Evolutionary conservation across 1,139 yeast species (phyloP).

Genomic region (Lodderomyces jiufengensis): DNA sequence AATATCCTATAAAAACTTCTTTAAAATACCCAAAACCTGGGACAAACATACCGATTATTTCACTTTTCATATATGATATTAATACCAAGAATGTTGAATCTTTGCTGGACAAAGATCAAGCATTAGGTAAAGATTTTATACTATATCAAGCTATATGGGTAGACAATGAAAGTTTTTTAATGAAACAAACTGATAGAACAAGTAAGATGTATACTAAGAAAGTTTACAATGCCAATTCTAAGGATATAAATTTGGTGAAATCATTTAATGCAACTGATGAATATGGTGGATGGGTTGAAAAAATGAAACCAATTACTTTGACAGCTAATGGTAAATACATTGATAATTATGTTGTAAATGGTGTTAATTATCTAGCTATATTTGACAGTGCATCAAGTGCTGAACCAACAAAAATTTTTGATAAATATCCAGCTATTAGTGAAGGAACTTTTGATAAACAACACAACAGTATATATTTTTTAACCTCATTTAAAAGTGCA

Average conservation of each 20-base stretch:
- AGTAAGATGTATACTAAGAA: slow-evolving; percentile 60
- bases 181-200: slow-evolving; percentile 69
- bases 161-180: slow-evolving; percentile 47
- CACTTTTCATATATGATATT: slow-evolving; percentile 44
- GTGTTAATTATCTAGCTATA: slow-evolving; percentile 69
- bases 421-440: slow-evolving; percentile 29
- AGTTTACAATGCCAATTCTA: slow-evolving; percentile 25
- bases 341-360: slow-evolving; percentile 60
- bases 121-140: slow-evolving; percentile 48
- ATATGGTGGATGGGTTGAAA: slow-evolving; percentile 58
- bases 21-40: slow-evolving; percentile 94
- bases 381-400: slow-evolving; percentile 50
- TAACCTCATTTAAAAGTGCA: slow-evolving; percentile 47
- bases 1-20: slow-evolving; percentile 50
- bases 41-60: slow-evolving; percentile 58
- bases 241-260: slow-evolving; percentile 13
- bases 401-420: slow-evolving; percentile 30
- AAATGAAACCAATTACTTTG: slow-evolving; percentile 31
- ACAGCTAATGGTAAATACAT: slow-evolving; percentile 54
- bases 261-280: slow-evolving; percentile 36
- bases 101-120: slow-evolving; percentile 23
- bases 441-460: slow-evolving; percentile 49
- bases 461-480: slow-evolving; percentile 56
- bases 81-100: slow-evolving; percentile 16
- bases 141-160: slow-evolving; percentile 77